Evolutionary conservation across 2,329 filamentous ascomycete species (phyloP).

Genomic region (Cladobotryum mycophilum): DNA sequence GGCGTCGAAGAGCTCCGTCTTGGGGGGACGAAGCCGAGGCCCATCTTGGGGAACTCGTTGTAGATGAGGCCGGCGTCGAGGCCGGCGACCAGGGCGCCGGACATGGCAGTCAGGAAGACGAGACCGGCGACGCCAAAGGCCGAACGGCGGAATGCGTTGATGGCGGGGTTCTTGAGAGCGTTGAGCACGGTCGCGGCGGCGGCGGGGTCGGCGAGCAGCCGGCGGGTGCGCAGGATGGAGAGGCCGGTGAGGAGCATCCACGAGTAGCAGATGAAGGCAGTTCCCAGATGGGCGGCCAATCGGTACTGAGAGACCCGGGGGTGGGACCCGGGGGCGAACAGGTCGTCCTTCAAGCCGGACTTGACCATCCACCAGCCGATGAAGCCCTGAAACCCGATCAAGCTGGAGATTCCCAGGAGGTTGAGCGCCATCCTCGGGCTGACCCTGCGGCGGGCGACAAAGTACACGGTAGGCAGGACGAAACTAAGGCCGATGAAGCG

Average conservation of each 20-base stretch:
- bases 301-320: slow-evolving; percentile 94
- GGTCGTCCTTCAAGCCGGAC: slow-evolving; percentile 88
- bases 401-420: slow-evolving; percentile 72
- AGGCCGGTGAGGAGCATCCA: slow-evolving; percentile 92
- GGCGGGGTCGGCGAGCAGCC: slow-evolving; percentile 61
- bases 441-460: slow-evolving; percentile 73
- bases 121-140: slow-evolving; percentile 65
- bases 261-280: slow-evolving; percentile 87
- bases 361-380: slow-evolving; percentile 99
- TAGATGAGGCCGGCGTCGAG: slow-evolving; percentile 96
- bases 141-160: slow-evolving; percentile 67
- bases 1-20: slow-evolving; percentile 72
- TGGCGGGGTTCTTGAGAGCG: slow-evolving; percentile 57
- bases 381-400: slow-evolving; percentile 92
- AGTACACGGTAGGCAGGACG: slow-evolving; percentile 80
- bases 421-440: slow-evolving; percentile 70
- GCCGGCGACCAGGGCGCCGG: slow-evolving; percentile 86
- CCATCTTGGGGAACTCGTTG: slow-evolving; percentile 98
- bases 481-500: slow-evolving; percentile 86
- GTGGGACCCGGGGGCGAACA: slow-evolving; percentile 85
- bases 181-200: slow-evolving; percentile 54
- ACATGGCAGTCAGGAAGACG: slow-evolving; percentile 87
- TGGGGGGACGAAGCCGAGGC: slow-evolving; percentile 75
- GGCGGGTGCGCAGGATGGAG: slow-evolving; percentile 70
- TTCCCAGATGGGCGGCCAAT: slow-evolving; percentile 78